Base-by-base conservation (phyloP, 2,329 filamentous ascomycete species). In the Penicillium sp. region DNA sequence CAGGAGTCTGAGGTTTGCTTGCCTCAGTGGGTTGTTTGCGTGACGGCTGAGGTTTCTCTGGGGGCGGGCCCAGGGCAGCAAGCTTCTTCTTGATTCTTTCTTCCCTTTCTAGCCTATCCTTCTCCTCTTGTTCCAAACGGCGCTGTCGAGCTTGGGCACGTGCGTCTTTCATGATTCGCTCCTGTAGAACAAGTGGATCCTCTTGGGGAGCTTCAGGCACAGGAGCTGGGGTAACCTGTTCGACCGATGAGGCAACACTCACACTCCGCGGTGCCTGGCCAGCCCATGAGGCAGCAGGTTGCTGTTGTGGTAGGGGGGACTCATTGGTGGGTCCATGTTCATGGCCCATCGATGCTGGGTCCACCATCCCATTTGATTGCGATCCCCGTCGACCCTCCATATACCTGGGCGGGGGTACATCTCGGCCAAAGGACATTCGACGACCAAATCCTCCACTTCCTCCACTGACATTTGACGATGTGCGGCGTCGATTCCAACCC, bases 391-490 rank as follows among this genome's bases (percentile, higher is more conserved):
- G 70, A 45, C 65, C 68, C 52, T 82, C 80, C 55, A 75, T 70
- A 13, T 71, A 68, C 54, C 77, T 74, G n/a, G 74, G 69, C 8
- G 75, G 70, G 35, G 78, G 75, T 37, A 78, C 75, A 55, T 80
- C 80, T 64, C 81, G 81, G 64, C 80, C 80, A 66, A 84, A 79
- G 1, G 85, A 88, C 79, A 84, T 83, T 37, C 89, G 86, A 67
- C 89, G 85, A 68, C 84, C 83, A 65, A 88, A 85, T 40, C 85
- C 83, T 62, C 89, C 89, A 74, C 92, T 96, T 61, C 90, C 91
- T 58, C 92, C 93, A 74, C 93, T 97, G 43, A 96, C 89, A 71
- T 93, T 96, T 2, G 94, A 98, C 16, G 94, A 97, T 60, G 90
- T 90, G 64, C 94, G 88, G 63, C 93, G 87, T 66, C 93, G 87